phyloP scores from a whole-genome alignment of 257 asterid genomes.

The Fraxinus excelsior region DNA sequence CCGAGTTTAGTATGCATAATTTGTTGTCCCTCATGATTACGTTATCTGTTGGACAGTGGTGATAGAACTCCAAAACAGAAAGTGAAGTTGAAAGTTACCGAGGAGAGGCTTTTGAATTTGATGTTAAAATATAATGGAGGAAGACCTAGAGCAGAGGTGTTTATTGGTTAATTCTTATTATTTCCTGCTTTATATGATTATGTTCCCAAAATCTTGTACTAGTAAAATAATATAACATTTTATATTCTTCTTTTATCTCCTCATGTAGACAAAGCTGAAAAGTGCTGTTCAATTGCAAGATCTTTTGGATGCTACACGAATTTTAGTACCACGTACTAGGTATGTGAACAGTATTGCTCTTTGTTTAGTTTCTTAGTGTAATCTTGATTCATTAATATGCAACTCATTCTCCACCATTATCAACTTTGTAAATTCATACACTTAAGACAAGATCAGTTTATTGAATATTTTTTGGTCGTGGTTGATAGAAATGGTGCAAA shows the following conservation, averaged over 20 bases:
- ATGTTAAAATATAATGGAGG: slow-evolving; percentile 96
- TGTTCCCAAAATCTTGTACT: slow-evolving; percentile 11
- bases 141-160: slow-evolving; percentile 92
- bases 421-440: slow-evolving; percentile 9
- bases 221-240: slow-evolving; percentile 13
- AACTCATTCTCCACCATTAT: slow-evolving; percentile 20
- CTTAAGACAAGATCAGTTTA: not conserved
- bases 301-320: slow-evolving; percentile 94
- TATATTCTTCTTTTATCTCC: slow-evolving; percentile 29
- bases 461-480: slow-evolving; percentile 10
- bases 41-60: slow-evolving; percentile 62
- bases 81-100: slow-evolving; percentile 95
- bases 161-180: slow-evolving; percentile 17
- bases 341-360: slow-evolving; percentile 25
- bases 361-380: slow-evolving; percentile 9
- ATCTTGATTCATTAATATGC: slow-evolving; percentile 14
- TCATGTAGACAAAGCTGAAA: slow-evolving; percentile 86
- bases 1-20: slow-evolving; percentile 5
- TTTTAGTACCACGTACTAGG: slow-evolving; percentile 89
- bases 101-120: slow-evolving; percentile 90
- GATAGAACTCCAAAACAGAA: slow-evolving; percentile 99
- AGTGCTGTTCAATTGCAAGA: slow-evolving; percentile 97
- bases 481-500: slow-evolving; percentile 8
- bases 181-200: slow-evolving; percentile 20
- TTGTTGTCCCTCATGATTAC: slow-evolving; percentile 25